A percentile compares a stretch with the other conserved stretches of the same genome.
These are phyloP conservation scores for Pichia ethanolica DNA, from an alignment of 805 yeast genomes.

Conservation along the genomic window DNA sequence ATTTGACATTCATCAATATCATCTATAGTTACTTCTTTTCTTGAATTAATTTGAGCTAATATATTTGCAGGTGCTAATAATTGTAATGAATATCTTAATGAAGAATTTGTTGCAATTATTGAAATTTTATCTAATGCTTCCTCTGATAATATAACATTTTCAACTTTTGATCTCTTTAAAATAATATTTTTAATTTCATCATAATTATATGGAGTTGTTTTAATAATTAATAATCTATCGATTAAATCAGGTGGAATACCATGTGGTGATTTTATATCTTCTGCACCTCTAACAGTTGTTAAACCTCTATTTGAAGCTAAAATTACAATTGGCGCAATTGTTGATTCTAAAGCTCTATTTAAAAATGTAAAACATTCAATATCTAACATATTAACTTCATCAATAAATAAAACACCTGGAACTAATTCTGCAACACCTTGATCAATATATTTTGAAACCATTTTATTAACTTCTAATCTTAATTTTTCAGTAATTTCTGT, in stretches of 20 bases:
- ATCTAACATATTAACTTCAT: slow-evolving; percentile 97
- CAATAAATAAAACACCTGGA: slow-evolving; percentile 96
- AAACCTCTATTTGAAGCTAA: slow-evolving; percentile 98
- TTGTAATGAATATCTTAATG: slow-evolving; percentile 88
- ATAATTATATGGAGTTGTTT: slow-evolving; percentile 68
- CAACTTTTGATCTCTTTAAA: slow-evolving; percentile 86
- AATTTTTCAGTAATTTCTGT: slow-evolving; percentile 95
- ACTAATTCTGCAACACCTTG: slow-evolving; percentile 98
- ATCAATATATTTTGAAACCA: slow-evolving; percentile 97
- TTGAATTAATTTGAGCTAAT: slow-evolving; percentile 67
- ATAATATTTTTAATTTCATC: slow-evolving; percentile 85
- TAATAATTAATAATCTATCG: slow-evolving; percentile 89
- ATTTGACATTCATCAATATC: slow-evolving; percentile 85
- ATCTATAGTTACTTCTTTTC: slow-evolving; percentile 55
- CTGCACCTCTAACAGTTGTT: slow-evolving; percentile 89
- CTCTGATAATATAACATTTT: slow-evolving; percentile 73
- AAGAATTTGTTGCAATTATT: slow-evolving; percentile 82
- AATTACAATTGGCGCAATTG: slow-evolving; percentile 92
- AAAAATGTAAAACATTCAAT: slow-evolving; percentile 93
- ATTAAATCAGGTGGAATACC: slow-evolving; percentile 94
- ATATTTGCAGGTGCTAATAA: slow-evolving; percentile 86
- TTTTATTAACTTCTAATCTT: slow-evolving; percentile 91
- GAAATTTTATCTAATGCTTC: slow-evolving; percentile 87
- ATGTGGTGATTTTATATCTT: slow-evolving; percentile 81
- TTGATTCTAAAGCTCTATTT: slow-evolving; percentile 94